These are phyloP conservation scores for Cercis canadensis DNA, from an alignment of 306 rosid genomes.

Conservation along the genomic window DNA sequence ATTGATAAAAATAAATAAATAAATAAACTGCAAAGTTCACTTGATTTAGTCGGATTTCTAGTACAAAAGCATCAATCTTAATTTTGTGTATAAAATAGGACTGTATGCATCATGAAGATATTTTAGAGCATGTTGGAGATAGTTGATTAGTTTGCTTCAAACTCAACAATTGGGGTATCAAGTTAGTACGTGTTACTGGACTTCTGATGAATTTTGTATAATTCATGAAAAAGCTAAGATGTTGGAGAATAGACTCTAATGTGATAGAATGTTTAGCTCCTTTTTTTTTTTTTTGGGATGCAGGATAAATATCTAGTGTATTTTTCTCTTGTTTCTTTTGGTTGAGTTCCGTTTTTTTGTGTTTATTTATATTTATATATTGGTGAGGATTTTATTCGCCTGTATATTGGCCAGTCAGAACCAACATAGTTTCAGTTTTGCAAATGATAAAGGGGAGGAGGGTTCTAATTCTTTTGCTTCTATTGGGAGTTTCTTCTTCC, in stretches of 20 bases:
- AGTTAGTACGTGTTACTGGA: background rate
- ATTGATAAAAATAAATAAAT: slow-evolving; percentile 12
- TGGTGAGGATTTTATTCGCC: too few species aligned
- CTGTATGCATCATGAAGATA: background rate
- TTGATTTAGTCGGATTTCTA: slow-evolving; percentile 16
- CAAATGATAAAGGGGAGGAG: background rate
- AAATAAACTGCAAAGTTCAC: slow-evolving; percentile 2
- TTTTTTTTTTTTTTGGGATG: too few species aligned
- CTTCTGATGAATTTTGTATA: background rate
- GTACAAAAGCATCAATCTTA: slow-evolving; percentile 23
- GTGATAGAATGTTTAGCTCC: too few species aligned
- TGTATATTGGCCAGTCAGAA: too few species aligned
- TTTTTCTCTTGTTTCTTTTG: background rate
- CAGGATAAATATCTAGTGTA: too few species aligned
- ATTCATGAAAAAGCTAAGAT: too few species aligned
- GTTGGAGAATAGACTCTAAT: too few species aligned
- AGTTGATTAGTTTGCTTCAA: background rate
- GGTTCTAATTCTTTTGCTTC: background rate
- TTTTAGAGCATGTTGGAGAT: background rate
- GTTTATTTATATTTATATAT: too few species aligned
- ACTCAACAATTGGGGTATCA: background rate
- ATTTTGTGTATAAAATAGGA: slow-evolving; percentile 10
- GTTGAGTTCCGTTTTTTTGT: background rate
- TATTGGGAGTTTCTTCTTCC: too few species aligned
- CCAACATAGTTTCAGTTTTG: too few species aligned